phyloP scores from a whole-genome alignment of 1,284 basidiomycete species.

The Fomitopsis pinicola region DNA sequence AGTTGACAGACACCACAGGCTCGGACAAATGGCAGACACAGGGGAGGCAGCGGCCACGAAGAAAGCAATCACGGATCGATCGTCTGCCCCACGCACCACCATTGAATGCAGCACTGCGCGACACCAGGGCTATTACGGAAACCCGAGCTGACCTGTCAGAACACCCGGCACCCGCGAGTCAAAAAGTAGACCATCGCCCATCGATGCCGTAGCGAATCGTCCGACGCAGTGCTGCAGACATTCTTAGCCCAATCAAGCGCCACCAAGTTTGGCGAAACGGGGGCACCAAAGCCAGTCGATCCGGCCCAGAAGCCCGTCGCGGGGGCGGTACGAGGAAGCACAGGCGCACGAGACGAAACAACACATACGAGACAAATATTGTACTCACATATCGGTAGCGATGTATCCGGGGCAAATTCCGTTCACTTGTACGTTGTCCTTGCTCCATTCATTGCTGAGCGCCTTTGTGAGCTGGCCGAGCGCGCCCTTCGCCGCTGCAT shows the following conservation, averaged over 20 bases:
- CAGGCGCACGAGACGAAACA: not conserved
- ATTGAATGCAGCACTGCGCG: not conserved
- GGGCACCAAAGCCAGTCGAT: not conserved
- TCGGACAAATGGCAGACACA: not conserved
- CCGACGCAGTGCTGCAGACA: not conserved
- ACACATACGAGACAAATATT: not conserved
- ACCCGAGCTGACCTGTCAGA: not conserved
- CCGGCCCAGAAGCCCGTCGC: not conserved
- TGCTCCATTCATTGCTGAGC: constrained; percentile 71
- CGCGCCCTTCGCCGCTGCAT: constrained; percentile 89
- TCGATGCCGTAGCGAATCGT: not conserved
- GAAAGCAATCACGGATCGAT: not conserved
- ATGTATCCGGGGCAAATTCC: constrained; percentile 91
- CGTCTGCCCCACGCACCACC: not conserved
- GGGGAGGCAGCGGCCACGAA: not conserved
- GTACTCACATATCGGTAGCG: constrained; percentile 79
- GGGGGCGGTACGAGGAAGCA: not conserved
- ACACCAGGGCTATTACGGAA: not conserved
- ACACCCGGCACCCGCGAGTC: not conserved
- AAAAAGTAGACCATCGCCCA: not conserved
- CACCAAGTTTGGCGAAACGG: not conserved
- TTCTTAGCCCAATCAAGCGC: not conserved
- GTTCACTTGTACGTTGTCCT: constrained; percentile 87
- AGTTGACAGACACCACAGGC: not conserved
- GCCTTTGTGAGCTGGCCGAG: constrained; percentile 82